These are phyloP conservation scores for Dunaliella primolecta DNA, from an alignment of 139 green algal species.

Conservation along the genomic window DNA sequence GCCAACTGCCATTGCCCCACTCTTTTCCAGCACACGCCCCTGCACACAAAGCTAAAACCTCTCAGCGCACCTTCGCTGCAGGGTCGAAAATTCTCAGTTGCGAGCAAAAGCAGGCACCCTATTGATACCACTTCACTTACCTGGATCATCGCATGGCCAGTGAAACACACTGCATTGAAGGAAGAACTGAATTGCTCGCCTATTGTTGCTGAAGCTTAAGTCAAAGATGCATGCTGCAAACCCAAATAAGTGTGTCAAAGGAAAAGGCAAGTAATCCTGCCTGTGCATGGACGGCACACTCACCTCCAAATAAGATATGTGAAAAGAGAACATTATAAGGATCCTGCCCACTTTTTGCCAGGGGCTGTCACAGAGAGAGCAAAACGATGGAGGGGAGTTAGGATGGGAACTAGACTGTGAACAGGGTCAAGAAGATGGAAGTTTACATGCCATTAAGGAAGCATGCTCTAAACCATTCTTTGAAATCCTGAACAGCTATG, in stretches of 20 bases:
- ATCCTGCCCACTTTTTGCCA: constrained; percentile 2
- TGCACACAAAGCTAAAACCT: constrained; percentile 5
- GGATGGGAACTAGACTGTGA: background rate
- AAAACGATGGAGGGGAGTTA: background rate
- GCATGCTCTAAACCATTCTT: no score
- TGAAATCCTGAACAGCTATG: background rate
- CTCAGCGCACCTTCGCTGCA: no score
- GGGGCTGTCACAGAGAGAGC: background rate
- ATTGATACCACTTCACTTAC: background rate
- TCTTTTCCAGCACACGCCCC: constrained; percentile 22
- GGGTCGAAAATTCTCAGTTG: background rate
- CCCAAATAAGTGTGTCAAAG: constrained; percentile 18
- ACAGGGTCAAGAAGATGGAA: no score
- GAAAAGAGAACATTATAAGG: constrained; percentile 4
- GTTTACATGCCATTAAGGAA: no score
- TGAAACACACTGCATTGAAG: background rate
- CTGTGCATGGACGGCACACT: background rate
- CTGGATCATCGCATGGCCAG: background rate
- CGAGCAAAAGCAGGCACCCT: background rate
- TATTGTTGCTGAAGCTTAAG: no score
- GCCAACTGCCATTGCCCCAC: constrained; percentile 18
- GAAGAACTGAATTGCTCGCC: no score
- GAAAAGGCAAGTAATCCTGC: constrained; percentile 21
- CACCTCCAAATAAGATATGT: background rate
- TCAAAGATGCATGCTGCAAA: no score